Evolutionary conservation across 1,284 basidiomycete genomes (phyloP), one percentile per base, ranked within the genome.

Genomic region (Cystobasidium pallidum): DNA sequence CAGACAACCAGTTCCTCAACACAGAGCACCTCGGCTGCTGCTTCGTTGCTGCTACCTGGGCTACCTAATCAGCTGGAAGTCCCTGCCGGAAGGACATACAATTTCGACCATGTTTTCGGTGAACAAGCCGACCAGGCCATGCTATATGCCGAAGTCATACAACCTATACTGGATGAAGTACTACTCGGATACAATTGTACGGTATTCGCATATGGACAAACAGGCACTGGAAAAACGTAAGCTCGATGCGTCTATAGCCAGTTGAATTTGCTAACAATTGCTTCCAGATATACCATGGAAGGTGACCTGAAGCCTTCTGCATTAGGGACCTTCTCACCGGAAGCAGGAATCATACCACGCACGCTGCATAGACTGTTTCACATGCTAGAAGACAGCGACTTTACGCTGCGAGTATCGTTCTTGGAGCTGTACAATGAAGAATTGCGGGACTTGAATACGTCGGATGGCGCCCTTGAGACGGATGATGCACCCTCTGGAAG

Each of bases 391-490:
- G 84, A 85, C 13, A 81, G 87, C 32, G 96, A 99, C 79, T 99
- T 89, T 80, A 90, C 91, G 76, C 94, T 99, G 80, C 94, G 92
- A 78, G 88, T 96, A 68, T 95, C 92, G 0, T 98, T 90, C 80
- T 86, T 99, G 68, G 96, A 99, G 80, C 86, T 99, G n/a, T 99
- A 99, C 83, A 99, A 99, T 80, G 96, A 99, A 82, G 95, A 99
- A 80, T 86, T 99, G n/a, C 90, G 94, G 34, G 94, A 98, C 80
- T 86, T 98, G 36, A 87, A 96, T 39, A 87, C 90, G 1, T 84
- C 84, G 75, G 90, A 94, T 83, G 91, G 73, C 68, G n/a, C 78
- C 26, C 61, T 66, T 2, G 28, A 57, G 21, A 19, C 21, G 17
- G 65, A 52, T 24, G 75, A 13, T 15, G 47, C 0, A 79, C 28